Evolutionary conservation across 208 protist genomes (phyloP).

Genomic region (Trypanosoma conorhini): DNA sequence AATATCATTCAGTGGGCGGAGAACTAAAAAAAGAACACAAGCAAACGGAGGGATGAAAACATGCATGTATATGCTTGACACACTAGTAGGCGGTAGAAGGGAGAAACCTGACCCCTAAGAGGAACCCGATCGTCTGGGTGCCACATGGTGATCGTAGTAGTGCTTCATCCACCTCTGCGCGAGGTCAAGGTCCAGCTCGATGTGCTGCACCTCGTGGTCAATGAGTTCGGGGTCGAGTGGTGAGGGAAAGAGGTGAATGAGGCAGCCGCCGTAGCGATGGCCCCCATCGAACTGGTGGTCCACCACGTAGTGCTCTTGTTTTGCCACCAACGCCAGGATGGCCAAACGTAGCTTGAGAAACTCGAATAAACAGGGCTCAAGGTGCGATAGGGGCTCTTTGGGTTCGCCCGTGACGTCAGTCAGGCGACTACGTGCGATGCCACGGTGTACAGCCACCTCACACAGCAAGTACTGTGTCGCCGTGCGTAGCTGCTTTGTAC

Average conservation of each 20-base stretch:
- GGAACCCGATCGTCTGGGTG: constrained; percentile 39
- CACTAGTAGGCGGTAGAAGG: constrained; percentile 1
- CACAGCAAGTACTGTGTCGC: constrained; percentile 81
- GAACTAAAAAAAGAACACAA: no score
- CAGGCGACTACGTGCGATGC: constrained; percentile 68
- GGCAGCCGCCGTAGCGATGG: constrained; percentile 83
- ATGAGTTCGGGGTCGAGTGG: constrained; percentile 80
- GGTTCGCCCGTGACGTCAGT: constrained; percentile 55
- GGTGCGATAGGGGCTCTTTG: constrained; percentile 56
- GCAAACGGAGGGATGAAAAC: no score
- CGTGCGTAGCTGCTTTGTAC: constrained; percentile 82
- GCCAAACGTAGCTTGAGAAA: constrained; percentile 83
- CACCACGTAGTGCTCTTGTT: constrained; percentile 88
- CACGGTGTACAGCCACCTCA: constrained; percentile 80
- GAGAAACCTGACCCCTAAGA: constrained; percentile 4
- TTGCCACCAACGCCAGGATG: constrained; percentile 67
- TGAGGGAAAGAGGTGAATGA: constrained; percentile 89
- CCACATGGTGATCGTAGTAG: constrained; percentile 83
- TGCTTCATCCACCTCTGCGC: constrained; percentile 83
- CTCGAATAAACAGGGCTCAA: constrained; percentile 85
- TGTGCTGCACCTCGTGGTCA: constrained; percentile 78
- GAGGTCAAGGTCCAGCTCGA: constrained; percentile 81
- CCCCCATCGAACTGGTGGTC: constrained; percentile 79
- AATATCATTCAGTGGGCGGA: no score
- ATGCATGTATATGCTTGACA: constrained; percentile 4